Evolutionary conservation across 495 filamentous ascomycete genomes (phyloP).

Genomic region (Choiromyces venosus): DNA sequence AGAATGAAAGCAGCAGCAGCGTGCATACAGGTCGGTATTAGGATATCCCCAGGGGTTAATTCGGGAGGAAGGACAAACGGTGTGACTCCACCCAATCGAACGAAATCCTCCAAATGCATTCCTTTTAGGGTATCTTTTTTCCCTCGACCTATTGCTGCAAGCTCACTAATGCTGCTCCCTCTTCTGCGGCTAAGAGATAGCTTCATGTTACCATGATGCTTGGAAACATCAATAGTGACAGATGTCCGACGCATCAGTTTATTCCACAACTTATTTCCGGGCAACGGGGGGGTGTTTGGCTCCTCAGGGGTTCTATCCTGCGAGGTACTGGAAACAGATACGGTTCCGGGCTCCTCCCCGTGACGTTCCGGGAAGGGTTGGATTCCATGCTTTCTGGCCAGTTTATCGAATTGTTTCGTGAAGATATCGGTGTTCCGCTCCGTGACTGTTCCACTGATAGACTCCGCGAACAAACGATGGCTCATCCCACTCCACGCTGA

Average conservation of each 20-base stretch:
- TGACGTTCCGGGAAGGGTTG: constrained; percentile 37
- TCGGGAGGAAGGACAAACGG: constrained; percentile 60
- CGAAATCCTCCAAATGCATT: constrained; percentile 57
- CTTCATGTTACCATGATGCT: constrained; percentile 35
- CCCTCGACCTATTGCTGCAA: constrained; percentile 47
- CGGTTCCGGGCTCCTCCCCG: constrained; percentile 23
- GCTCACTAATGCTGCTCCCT: constrained; percentile 49
- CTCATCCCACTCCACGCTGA: constrained; percentile 42
- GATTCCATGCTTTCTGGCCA: constrained; percentile 41
- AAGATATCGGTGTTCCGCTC: constrained; percentile 35
- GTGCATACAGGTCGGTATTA: constrained; percentile 69
- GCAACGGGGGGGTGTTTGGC: constrained; percentile 27
- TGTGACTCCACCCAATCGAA: constrained; percentile 68
- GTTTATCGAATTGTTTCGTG: constrained; percentile 37
- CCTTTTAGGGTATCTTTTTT: constrained; percentile 57
- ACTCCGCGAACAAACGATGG: constrained; percentile 38
- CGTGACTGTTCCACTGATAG: constrained; percentile 17
- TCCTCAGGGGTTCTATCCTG: constrained; percentile 17
- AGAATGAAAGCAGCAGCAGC: constrained; percentile 62
- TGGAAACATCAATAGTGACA: constrained; percentile 38
- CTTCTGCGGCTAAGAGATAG: constrained; percentile 31
- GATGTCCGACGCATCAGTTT: constrained; percentile 36
- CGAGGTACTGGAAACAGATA: constrained; percentile 39
- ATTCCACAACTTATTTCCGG: constrained; percentile 40
- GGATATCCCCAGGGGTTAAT: constrained; percentile 58